phyloP scores from a whole-genome alignment of 2,329 filamentous ascomycete genomes.

The Myriosclerotinia scirpicola region DNA sequence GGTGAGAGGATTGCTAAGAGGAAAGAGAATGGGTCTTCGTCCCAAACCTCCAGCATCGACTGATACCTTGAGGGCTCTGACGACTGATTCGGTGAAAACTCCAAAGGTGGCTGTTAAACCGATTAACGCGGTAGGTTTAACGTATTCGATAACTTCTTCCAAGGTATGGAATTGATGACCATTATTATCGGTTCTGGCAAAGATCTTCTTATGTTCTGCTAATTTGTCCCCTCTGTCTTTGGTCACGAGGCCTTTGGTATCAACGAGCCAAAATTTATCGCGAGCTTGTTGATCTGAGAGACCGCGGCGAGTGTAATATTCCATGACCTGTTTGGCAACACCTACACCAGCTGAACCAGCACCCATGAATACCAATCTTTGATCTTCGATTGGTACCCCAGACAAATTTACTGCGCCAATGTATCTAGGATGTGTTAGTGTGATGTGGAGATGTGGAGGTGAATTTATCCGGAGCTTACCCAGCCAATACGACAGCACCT shows the following conservation, averaged over 20 bases:
- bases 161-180: slow-evolving; percentile 74
- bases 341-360: slow-evolving; percentile 94
- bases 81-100: slow-evolving; percentile 84
- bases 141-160: slow-evolving; percentile 89
- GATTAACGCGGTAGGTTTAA: slow-evolving; percentile 91
- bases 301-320: slow-evolving; percentile 93
- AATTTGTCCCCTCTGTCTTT: slow-evolving; percentile 90
- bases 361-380: slow-evolving; percentile 93
- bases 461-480: slow-evolving; percentile 48
- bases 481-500: slow-evolving; percentile 88
- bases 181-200: slow-evolving; percentile 63
- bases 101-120: slow-evolving; percentile 93
- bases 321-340: slow-evolving; percentile 95
- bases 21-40: slow-evolving; percentile 87
- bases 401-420: slow-evolving; percentile 79
- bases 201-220: slow-evolving; percentile 82
- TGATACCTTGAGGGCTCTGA: slow-evolving; percentile 67
- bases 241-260: slow-evolving; percentile 94
- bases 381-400: slow-evolving; percentile 80
- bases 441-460: neutral
- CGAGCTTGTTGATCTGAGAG: slow-evolving; percentile 83
- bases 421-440: slow-evolving; percentile 46
- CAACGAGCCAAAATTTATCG: slow-evolving; percentile 94
- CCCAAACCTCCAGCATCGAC: slow-evolving; percentile 65
- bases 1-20: slow-evolving; percentile 90